Base-by-base conservation (phyloP, 768 basidiomycete species). In the Suillus subaureus region DNA sequence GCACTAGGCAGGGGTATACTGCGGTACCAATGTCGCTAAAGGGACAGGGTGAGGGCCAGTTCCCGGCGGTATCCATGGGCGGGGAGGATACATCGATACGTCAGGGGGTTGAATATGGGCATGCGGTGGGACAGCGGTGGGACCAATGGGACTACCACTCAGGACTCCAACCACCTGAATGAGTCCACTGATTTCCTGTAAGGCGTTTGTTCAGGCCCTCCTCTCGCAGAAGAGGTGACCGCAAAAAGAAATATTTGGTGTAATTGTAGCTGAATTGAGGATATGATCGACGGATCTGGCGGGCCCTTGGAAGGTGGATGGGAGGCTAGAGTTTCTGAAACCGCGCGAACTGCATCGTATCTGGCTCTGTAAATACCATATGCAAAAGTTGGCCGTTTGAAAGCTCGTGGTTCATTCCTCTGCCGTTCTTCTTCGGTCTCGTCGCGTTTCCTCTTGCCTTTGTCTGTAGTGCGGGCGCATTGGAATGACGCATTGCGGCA, bases 141-240 rank as follows among this genome's bases (percentile, higher is more conserved):
- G 75, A 12, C 79, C 82, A 61, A 94, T 93, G 70, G 87, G 90
- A 51, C 92, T 88, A 2, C 89, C 90, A 67, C 88, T 91, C 65
- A 94, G 84, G 40, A 93, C 89, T 23, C 91, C 91, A 52, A 94
- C 83, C 68, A 93, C 90, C 70, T 93, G 92, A 64, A 93, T 90
- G 61, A 94, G 81, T n/a, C 90, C 90, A 51, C 88, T 85, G 47
- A 93, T 85, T 75, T 94, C 92, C 72, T 91, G 90, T 2, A 93
- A 77, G 0, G 82, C 79, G 64, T 84, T 83, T 79, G 84, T 85
- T 84, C 83, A 57, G 73, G 78, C 35, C 85, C 87, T 33, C 82
- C 82, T 33, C 79, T 76, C 7, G 85, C 76, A 15, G 87, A 87
- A 42, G 88, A 90, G 13, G 90, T 93, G 65, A 92, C 87, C 1